phyloP scores from a whole-genome alignment of 495 filamentous ascomycete genomes.

The Thermochaetoides thermophila region DNA sequence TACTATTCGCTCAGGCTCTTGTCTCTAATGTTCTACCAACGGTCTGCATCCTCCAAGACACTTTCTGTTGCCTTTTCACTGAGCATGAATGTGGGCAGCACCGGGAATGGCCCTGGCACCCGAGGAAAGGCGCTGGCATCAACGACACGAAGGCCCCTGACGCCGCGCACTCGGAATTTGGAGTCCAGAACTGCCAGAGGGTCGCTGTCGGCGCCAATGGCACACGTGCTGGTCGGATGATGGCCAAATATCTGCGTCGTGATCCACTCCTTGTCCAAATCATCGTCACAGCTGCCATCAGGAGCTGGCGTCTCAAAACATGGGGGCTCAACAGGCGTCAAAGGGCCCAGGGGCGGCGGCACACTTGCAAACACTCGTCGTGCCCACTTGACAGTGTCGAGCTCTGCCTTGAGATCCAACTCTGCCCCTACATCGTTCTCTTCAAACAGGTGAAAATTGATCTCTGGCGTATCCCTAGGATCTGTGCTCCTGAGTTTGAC shows the following conservation, averaged over 20 bases:
- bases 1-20: too few species aligned
- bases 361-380: conserved; percentile 20
- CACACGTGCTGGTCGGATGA: conserved; percentile 21
- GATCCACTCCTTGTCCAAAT: conserved; percentile 22
- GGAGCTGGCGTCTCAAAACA: conserved; percentile 33
- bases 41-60: conserved; percentile 16
- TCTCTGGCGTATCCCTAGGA: conserved; percentile 26
- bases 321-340: conserved; percentile 29
- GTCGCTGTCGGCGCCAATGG: conserved; percentile 27
- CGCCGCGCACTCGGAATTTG: conserved; percentile 23
- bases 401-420: conserved; percentile 29
- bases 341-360: conserved; percentile 19
- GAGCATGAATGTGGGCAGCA: conserved; percentile 34
- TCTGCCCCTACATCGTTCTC: conserved; percentile 1
- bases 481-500: conserved; percentile 25
- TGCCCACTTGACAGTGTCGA: conserved; percentile 40
- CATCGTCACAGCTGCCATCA: conserved; percentile 23
- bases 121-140: conserved; percentile 22
- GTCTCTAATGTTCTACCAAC: too few species aligned
- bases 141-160: conserved; percentile 28
- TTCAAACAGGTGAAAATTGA: conserved; percentile 30
- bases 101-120: conserved; percentile 29
- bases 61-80: conserved; percentile 38
- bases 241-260: conserved; percentile 25
- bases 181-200: conserved; percentile 23